phyloP scores from a whole-genome alignment of 176 grass and related monocot species.

The Cocos nucifera region DNA sequence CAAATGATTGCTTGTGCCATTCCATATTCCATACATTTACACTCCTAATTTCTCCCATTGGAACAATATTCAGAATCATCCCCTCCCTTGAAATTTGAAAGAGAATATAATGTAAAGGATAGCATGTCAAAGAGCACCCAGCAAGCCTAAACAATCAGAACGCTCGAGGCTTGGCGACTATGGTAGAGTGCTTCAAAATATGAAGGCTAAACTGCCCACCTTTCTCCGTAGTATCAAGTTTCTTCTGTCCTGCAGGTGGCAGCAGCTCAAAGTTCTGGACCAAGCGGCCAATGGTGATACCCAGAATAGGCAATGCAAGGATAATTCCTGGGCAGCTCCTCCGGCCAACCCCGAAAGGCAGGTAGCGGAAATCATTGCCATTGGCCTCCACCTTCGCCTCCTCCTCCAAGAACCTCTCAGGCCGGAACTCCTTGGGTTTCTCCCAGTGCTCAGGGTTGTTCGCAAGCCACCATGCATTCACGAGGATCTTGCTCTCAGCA shows the following conservation, averaged over 20 bases:
- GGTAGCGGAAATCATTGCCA: conserved; percentile 68
- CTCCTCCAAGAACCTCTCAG: conserved; percentile 72
- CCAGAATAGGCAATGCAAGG: conserved; percentile 74
- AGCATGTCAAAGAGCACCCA: no score
- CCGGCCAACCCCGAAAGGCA: conserved; percentile 65
- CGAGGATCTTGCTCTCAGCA: conserved; percentile 75
- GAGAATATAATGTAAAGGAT: no score
- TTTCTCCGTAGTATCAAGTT: conserved; percentile 67
- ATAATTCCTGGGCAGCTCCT: conserved; percentile 77
- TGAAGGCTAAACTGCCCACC: conserved; percentile 78
- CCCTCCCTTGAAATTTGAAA: no score
- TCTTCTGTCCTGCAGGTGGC: conserved; percentile 43
- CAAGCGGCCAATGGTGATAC: conserved; percentile 64
- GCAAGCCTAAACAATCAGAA: conserved; percentile 4
- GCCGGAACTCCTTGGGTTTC: conserved; percentile 57
- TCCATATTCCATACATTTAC: no score
- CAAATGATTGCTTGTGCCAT: no score
- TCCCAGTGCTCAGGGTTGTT: conserved; percentile 59
- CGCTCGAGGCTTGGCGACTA: conserved; percentile 52
- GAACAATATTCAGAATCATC: no score
- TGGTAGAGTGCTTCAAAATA: conserved; percentile 66
- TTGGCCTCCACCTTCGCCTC: conserved; percentile 64
- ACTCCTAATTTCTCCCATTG: no score
- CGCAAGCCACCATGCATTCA: conserved; percentile 75
- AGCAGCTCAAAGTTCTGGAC: conserved; percentile 74